Evolutionary conservation across 768 basidiomycete species (phyloP).

Genomic region (Tulasnella sp.): DNA sequence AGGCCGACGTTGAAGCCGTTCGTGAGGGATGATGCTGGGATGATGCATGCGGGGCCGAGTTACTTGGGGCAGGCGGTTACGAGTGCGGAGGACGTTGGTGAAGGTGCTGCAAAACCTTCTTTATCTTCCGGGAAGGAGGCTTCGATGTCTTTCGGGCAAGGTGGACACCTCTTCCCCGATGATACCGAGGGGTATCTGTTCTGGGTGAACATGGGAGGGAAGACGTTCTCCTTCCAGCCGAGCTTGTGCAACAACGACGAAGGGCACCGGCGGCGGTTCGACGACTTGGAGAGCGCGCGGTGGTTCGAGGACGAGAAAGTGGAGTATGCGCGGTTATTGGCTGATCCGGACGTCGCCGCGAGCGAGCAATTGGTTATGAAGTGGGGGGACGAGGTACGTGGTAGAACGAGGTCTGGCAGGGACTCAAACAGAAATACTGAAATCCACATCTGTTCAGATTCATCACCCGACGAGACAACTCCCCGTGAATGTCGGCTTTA

Average conservation of each 20-base stretch:
- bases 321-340: constrained; percentile 60
- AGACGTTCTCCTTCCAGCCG: constrained; percentile 65
- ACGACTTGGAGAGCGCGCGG: constrained; percentile 39
- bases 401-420: too few relatives aligned
- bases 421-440: neutral
- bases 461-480: constrained; percentile 69
- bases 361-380: constrained; percentile 67
- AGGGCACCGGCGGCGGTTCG: neutral
- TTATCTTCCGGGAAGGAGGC: neutral
- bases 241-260: constrained; percentile 48
- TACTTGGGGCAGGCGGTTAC: neutral
- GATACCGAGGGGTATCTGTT: constrained; percentile 60
- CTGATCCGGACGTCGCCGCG: constrained; percentile 56
- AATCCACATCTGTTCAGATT: constrained; percentile 47
- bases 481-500: constrained; percentile 71
- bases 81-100: constrained; percentile 32
- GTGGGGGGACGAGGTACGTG: constrained; percentile 60
- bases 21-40: neutral
- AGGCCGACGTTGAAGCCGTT: constrained; percentile 44
- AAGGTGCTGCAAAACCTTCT: constrained; percentile 27
- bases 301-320: constrained; percentile 55
- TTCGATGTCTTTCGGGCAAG: constrained; percentile 42
- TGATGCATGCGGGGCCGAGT: neutral
- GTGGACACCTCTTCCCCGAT: constrained; percentile 56
- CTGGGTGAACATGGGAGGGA: constrained; percentile 58